Evolutionary conservation across 345 rosid genomes (phyloP), one percentile per base, ranked within the genome.

Genomic region (Brassica carinata): DNA sequence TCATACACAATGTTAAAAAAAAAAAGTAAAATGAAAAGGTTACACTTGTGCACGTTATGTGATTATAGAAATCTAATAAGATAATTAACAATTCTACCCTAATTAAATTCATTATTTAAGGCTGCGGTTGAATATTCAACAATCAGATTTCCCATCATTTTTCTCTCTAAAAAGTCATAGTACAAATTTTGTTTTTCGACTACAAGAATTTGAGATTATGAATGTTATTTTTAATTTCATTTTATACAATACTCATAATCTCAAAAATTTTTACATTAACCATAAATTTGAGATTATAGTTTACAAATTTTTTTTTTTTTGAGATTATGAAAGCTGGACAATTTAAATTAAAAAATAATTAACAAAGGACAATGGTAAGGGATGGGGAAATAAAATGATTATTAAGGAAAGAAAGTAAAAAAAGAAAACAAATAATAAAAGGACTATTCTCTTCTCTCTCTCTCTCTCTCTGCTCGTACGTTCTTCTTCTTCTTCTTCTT

Each of bases 401-500:
- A 74, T 7, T 23, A 69, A 80, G 19, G 31, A 62, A 74, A 69
- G 38, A 43, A 29, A 48, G 11, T 23, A 38, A 67, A 30, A n/a
- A 29, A 10, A 29, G 23, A 48, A 7, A 23, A 19, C 23, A 29
- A 29, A 40, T 9, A 58, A 43, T 4, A 55, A 72, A 17, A 64
- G 1, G 77, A 81, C 72, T 70, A 76, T 70, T 75, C 79, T 72
- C 65, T 78, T 51, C 15, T 51, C 58, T 8, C 61, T 64, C 29
- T 62, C 65, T 79, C 51, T 55, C 76, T 38, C 67, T 61, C 53
- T 66, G 77, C 77, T 75, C 30, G 83, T 69, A 81, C 83, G 76
- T 81, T 81, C 80, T 75, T 74, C 78, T 80, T 69, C 79, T 59
- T 79, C 79, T 81, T 81, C 80, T 75, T 74, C 78, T 80, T 69